Conservation (phyloP, 768 basidiomycete genomes). For the Serendipita indica region DNA sequence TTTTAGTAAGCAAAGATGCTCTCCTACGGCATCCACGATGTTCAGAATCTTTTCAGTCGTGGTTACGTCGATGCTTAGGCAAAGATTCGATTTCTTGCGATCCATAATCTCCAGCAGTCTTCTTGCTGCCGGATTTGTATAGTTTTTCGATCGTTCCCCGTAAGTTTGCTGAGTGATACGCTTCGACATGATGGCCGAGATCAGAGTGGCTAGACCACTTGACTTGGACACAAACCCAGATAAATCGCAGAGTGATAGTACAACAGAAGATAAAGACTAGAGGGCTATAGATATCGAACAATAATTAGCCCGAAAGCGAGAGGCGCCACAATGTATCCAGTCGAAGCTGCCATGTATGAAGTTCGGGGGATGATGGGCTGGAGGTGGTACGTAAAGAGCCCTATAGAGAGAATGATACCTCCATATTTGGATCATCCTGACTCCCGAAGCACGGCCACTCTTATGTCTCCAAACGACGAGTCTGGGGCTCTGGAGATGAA, state of each 20-base stretch:
- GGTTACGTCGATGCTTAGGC: constrained; percentile 91
- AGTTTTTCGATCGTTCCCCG: constrained; percentile 38
- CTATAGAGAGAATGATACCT: no score
- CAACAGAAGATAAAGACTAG: background rate
- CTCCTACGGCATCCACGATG: constrained; percentile 80
- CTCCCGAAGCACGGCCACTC: no score
- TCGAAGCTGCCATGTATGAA: background rate
- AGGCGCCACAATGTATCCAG: background rate
- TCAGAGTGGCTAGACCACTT: background rate
- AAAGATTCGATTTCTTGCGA: constrained; percentile 79
- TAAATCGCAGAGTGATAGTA: background rate
- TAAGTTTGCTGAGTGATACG: constrained; percentile 33
- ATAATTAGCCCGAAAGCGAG: background rate
- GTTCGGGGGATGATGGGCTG: no score
- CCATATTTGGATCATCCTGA: no score
- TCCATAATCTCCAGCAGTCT: constrained; percentile 68
- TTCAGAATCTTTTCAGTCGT: constrained; percentile 59
- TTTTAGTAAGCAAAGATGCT: constrained; percentile 89
- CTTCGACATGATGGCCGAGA: background rate
- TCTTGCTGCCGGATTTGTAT: constrained; percentile 63
- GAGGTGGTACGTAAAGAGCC: no score
- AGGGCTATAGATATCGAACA: background rate
- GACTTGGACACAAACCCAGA: background rate
- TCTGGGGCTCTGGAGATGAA: no score
- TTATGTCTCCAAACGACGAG: no score